These are phyloP conservation scores for Blumeria graminis DNA, from an alignment of 2,329 filamentous ascomycete genomes.

Conservation along the genomic window DNA sequence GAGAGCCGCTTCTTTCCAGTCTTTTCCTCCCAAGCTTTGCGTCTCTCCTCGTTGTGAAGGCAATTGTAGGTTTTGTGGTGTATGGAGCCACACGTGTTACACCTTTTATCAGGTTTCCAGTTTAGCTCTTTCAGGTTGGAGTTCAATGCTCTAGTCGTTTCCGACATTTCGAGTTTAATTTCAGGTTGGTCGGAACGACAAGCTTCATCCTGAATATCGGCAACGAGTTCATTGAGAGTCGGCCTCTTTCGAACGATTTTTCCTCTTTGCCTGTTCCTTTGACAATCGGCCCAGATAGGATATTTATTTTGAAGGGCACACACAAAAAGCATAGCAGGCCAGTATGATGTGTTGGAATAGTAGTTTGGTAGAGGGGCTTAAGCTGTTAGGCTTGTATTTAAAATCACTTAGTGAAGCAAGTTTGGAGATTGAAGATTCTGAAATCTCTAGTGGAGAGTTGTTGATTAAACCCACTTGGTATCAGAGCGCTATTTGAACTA, in stretches of 20 bases:
- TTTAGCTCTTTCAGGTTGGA: not conserved
- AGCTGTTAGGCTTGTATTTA: no score
- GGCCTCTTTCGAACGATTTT: not conserved
- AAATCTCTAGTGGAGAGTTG: no score
- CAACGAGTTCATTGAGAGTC: not conserved
- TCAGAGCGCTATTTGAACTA: no score
- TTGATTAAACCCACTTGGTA: no score
- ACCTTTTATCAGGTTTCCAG: not conserved
- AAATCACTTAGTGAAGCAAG: no score
- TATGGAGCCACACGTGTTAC: not conserved
- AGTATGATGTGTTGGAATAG: not conserved
- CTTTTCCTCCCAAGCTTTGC: not conserved
- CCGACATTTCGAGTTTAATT: not conserved
- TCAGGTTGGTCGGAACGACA: not conserved
- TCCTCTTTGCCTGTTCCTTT: not conserved
- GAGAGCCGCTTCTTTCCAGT: not conserved
- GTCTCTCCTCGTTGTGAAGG: not conserved
- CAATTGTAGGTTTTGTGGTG: not conserved
- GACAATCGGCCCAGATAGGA: not conserved
- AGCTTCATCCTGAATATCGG: not conserved
- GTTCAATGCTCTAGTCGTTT: not conserved
- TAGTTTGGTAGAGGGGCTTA: no score
- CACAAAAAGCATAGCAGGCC: constrained; percentile 1
- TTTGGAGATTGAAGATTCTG: no score
- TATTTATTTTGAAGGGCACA: not conserved